Base-by-base conservation (phyloP, 768 basidiomycete genomes). In the Xerocomus brunneocitrinus region DNA sequence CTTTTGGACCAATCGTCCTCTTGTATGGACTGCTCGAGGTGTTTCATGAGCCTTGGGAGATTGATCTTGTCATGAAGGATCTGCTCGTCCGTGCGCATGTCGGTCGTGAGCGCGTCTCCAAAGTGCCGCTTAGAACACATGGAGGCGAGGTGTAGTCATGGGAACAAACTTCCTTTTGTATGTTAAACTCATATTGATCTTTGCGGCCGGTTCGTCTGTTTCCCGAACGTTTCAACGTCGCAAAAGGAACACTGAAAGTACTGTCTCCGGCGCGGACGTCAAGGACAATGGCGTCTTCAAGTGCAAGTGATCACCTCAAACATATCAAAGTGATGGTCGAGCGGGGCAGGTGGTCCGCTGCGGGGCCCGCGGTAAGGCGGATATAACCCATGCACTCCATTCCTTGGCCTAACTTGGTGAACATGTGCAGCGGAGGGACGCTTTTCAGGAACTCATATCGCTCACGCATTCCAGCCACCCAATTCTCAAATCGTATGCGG, bases 41-140 rank as follows among this genome's bases (percentile, higher is more conserved):
- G 67, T 41, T 77, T 74, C 5, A 89, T 67, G 7, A 90, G 75
- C 46, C 85, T 76, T 9, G 71, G 69, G 8, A 90, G 73, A 67
- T 90, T 90, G 12, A 90, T 79, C 58, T 80, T 78, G 71, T 90
- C 84, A 53, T 87, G 87, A 35, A 61, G 53, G 16, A 54, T 53
- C 53, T 69, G 66, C 41, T 69, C 69, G 53, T 60, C 53, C 34
- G 66, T 68, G 14, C 62, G 67, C 68, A 69, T 69, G 53, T 35
- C 12, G 44, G 44, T n/a, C 43, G 51, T 19, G 19, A 19, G 19
- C 19, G 19, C 19, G 19, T 50, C 43, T 22, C 30, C 24, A 43
- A 46, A 43, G 54, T 3, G 31, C 39, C 27, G 14, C n/a, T 45
- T 31, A 9, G 36, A 19, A n/a, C 36, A 36, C 36, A 36, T 16